phyloP scores from a whole-genome alignment of 1,284 basidiomycete genomes.

The Tausonia pullulans region DNA sequence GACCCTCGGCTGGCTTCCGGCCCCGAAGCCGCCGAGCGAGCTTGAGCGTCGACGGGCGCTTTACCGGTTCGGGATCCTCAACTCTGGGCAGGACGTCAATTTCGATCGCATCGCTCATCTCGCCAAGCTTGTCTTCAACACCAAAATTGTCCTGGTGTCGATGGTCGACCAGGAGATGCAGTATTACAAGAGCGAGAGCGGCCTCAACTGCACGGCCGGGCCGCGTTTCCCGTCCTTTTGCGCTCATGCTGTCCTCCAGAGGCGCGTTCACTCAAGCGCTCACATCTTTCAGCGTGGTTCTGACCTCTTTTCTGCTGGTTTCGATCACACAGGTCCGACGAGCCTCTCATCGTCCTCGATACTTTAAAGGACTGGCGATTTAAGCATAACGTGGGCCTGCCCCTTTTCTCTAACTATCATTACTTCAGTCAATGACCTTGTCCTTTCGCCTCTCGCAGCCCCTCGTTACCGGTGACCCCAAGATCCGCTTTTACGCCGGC shows the following conservation, averaged over 20 bases:
- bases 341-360: constrained; percentile 78
- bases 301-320: constrained; percentile 26
- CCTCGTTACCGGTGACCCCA: constrained; percentile 52
- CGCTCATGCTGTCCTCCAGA: constrained; percentile 46
- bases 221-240: constrained; percentile 62
- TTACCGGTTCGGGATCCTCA: constrained; percentile 67
- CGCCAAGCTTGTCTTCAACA: constrained; percentile 84
- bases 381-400: constrained; percentile 50
- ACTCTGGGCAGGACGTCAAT: constrained; percentile 55
- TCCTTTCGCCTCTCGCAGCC: constrained; percentile 36
- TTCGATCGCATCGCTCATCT: constrained; percentile 84
- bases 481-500: constrained; percentile 77
- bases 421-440: too few species aligned
- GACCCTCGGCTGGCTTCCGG: constrained; percentile 58
- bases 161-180: constrained; percentile 71
- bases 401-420: not conserved
- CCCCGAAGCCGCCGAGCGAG: constrained; percentile 72
- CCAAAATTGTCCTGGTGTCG: constrained; percentile 70
- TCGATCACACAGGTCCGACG: constrained; percentile 46
- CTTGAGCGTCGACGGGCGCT: constrained; percentile 64
- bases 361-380: constrained; percentile 79
- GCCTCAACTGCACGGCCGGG: constrained; percentile 46
- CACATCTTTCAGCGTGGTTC: not conserved
- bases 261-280: not conserved
- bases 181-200: constrained; percentile 78